A percentile compares a stretch with the other conserved stretches of the same genome.
Evolutionary conservation across 495 filamentous ascomycete species (phyloP).

Genomic region (Daldinia bambusicola): DNA sequence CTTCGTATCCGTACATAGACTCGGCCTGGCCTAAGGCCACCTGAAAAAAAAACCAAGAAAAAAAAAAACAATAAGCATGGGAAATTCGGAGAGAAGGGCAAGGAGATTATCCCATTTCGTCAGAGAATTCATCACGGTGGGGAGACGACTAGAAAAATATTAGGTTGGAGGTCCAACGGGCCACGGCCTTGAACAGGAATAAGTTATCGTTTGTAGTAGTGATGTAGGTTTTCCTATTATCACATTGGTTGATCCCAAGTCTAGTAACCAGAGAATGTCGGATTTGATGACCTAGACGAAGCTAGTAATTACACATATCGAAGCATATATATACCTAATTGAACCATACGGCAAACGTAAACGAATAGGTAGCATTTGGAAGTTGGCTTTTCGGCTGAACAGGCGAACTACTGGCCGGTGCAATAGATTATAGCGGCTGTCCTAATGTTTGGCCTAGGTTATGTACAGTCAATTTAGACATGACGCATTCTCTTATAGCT

Average conservation of each 20-base stretch:
- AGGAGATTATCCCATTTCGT: not conserved
- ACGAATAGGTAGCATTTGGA: not conserved
- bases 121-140: conserved; percentile 1
- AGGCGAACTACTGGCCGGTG: conserved; percentile 5
- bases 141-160: not conserved
- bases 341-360: not conserved
- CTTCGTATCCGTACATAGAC: conserved; percentile 28
- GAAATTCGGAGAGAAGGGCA: not conserved
- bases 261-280: conserved; percentile 4
- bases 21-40: conserved; percentile 12
- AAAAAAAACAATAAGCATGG: conserved; percentile 6
- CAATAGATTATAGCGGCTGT: conserved; percentile 4
- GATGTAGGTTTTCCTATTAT: conserved; percentile 7
- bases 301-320: conserved; percentile 13
- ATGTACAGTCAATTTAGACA: conserved; percentile 33
- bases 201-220: conserved; percentile 4
- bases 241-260: conserved; percentile 6
- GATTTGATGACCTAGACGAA: conserved; percentile 1
- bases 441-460: conserved; percentile 24
- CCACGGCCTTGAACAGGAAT: conserved; percentile 3
- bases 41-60: not conserved
- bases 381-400: not conserved
- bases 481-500: conserved; percentile 9
- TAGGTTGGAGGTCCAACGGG: not conserved
- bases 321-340: not conserved